Base-by-base conservation (phyloP, 345 rosid species). In the Firmiana major region DNA sequence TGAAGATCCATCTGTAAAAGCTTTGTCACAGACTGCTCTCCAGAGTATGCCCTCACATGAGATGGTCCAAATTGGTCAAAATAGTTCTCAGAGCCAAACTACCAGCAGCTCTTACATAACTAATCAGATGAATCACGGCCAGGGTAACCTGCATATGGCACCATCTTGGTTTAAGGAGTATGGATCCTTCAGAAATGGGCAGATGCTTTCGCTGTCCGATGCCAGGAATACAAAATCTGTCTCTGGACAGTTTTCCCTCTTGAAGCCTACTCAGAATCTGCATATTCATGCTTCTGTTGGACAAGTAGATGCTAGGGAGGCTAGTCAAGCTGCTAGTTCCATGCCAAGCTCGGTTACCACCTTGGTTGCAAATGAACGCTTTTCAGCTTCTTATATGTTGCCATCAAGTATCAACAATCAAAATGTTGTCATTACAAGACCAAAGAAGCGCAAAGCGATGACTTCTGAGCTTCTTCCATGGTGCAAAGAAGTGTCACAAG, bases 361-460 rank as follows among this genome's bases (percentile, higher is more conserved):
- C 46, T 76, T 76, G 55, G 78, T 36, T 5, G 79, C 7, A 58
- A 19, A 64, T 43, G 80, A 79, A 24, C 74, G 68, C 46, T 68
- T 70, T 40, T 66, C 76, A 26, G 40, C 74, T 28, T 74, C 80
- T 3, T 73, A 60, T 58, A 73, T 51, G 42, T 22, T 80, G 71
- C 68, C 79, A 21, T 66, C 83, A 19, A 67, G 73, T 48, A 65
- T 73, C 26, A 49, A 36, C 63, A 73, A 75, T 73, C 77, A 67
- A 59, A 63, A 38, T 71, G 22, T 79, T 80, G 76, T 74, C 60
- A 71, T 53, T 31, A 57, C 34, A 57, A 75, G 85, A 83, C 79
- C 85, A 51, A 88, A 88, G 79, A 91, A 88, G 81, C 90, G 93
- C 66, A 91, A 87, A 81, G 81, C 17, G 72, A 68, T 75, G 53